Evolutionary conservation across 441 rosid genomes (phyloP).

Genomic region (Brassica balearica): DNA sequence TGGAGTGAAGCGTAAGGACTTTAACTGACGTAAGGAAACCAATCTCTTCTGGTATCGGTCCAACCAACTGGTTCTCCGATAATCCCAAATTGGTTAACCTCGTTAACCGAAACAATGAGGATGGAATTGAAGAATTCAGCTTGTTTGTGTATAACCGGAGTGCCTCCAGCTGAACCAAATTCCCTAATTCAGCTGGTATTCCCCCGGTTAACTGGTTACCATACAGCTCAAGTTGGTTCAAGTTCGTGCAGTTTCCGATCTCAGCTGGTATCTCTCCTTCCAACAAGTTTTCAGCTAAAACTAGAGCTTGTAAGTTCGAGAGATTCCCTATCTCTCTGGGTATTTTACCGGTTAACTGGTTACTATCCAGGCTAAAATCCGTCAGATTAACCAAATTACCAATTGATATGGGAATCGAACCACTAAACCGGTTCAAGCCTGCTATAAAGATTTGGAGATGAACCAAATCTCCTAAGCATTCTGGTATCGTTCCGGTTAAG

Average conservation of each 20-base stretch:
- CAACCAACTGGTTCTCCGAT: slow-evolving; percentile 65
- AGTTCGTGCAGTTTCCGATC: slow-evolving; percentile 68
- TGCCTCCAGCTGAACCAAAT: slow-evolving; percentile 54
- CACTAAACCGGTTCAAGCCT: slow-evolving; percentile 55
- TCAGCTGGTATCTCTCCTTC: slow-evolving; percentile 67
- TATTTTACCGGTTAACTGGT: slow-evolving; percentile 64
- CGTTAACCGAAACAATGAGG: slow-evolving; percentile 57
- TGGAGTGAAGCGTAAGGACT: slow-evolving; percentile 69
- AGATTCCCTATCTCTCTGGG: slow-evolving; percentile 75
- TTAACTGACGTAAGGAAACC: slow-evolving; percentile 62
- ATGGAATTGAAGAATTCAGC: slow-evolving; percentile 72
- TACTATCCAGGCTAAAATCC: slow-evolving; percentile 58
- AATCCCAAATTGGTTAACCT: slow-evolving; percentile 65
- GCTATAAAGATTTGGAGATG: slow-evolving; percentile 59
- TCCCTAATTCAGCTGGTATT: slow-evolving; percentile 76
- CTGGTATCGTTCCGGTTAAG: slow-evolving; percentile 67
- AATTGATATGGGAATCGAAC: slow-evolving; percentile 68
- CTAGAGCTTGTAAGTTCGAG: slow-evolving; percentile 53
- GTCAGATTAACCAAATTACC: slow-evolving; percentile 60
- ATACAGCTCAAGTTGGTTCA: slow-evolving; percentile 61
- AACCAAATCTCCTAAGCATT: slow-evolving; percentile 61
- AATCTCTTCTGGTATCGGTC: slow-evolving; percentile 61
- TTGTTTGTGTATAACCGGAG: slow-evolving; percentile 58
- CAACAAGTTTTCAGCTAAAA: slow-evolving; percentile 54
- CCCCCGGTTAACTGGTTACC: slow-evolving; percentile 59